Evolutionary conservation across 2,329 filamentous ascomycete species (phyloP), one percentile per base, ranked within the genome.

Genomic region (Aspergillus persii): DNA sequence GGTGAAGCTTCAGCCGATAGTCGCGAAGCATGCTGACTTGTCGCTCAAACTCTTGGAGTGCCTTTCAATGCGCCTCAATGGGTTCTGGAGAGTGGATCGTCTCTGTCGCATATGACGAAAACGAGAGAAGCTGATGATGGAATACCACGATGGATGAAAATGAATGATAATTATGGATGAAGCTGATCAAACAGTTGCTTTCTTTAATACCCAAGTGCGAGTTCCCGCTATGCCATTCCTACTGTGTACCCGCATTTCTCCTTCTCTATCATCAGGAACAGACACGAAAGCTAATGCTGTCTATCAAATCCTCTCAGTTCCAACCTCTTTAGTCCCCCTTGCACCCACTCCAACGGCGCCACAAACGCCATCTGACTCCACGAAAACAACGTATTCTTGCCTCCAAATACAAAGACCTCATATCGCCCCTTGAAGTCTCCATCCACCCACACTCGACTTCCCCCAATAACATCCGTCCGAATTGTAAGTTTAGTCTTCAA

Each of bases 291-390:
- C 49, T 53, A 59, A 50, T 29, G 8, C 31, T 54, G 41, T 27
- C 44, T 56, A 27, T 54, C 27, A 8, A 53, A 57, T 15, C 50
- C 41, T 8, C 29, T 47, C 6, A 67, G 4, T 3, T 30, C 26
- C 12, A 69, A 23, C 4, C 39, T 46, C 3, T 61, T 54, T 11
- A 69, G 46, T 0, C 58, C 54, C 1, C 62, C 62, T 29, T 57
- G n/a, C 4, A 58, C 5, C 55, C 60, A 56, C 27, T 81, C 73
- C 41, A 84, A 57, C 0, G 81, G 81, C 8, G 81, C 82, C 11
- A 83, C 82, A 64, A 84, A 79, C 1, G 82, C 81, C 82, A 84
- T 85, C 67, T 83, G 82, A 60, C 78, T 83, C 83, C 82, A 84
- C 33, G 80, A 83, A 50, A 83, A 81, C 51, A 78, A 59, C 7